Evolutionary conservation across 129 eudicot genomes (phyloP).

Genomic region (Ambrosia artemisiifolia): DNA sequence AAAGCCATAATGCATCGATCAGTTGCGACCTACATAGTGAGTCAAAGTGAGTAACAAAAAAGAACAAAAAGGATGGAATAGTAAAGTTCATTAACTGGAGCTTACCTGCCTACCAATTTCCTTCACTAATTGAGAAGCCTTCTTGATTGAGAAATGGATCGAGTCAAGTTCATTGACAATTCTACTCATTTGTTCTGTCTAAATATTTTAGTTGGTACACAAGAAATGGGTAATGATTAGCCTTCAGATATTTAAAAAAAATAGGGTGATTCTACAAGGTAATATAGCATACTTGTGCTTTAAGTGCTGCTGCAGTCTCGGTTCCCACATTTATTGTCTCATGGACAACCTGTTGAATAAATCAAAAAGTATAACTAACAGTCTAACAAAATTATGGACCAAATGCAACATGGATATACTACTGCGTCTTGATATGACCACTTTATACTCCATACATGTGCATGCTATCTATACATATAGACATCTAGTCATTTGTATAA

Average conservation of each 20-base stretch:
- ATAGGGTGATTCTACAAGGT: background rate
- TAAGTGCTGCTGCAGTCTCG: constrained; percentile 90
- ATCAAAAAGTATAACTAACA: background rate
- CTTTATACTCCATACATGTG: background rate
- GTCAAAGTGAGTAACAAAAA: constrained; percentile 33
- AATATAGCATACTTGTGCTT: constrained; percentile 68
- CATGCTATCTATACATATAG: background rate
- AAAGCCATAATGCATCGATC: constrained; percentile 90
- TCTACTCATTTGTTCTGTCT: constrained; percentile 99
- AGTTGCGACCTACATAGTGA: constrained; percentile 72
- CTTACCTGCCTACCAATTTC: constrained; percentile 99
- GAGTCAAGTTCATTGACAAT: constrained; percentile 94
- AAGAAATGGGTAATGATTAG: constrained; percentile 7
- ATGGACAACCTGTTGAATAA: constrained; percentile 59
- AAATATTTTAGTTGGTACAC: constrained; percentile 17
- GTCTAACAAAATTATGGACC: background rate
- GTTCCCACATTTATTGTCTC: constrained; percentile 86
- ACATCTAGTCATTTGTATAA: background rate
- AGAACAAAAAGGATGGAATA: background rate
- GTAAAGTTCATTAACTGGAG: constrained; percentile 27
- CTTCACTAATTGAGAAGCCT: constrained; percentile 92
- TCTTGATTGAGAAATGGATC: constrained; percentile 86
- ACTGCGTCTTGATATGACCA: background rate
- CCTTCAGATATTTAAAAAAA: constrained; percentile 10
- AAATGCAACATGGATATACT: constrained; percentile 3